phyloP scores from a whole-genome alignment of 352 stramenopile species.

The Globisporangium cylindrosporum region DNA sequence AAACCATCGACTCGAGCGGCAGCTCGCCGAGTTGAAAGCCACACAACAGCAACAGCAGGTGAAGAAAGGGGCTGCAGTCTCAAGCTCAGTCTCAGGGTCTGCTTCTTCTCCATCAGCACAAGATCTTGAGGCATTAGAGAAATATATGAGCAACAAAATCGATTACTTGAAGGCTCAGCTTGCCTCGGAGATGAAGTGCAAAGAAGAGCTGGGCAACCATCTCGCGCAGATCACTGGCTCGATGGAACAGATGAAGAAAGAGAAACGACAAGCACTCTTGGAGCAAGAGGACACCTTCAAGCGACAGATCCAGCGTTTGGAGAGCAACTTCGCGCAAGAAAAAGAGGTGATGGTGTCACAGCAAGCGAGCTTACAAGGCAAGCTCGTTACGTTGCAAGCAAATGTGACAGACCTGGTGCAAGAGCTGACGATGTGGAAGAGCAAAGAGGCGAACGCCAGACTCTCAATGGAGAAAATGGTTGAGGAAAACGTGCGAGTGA shows the following conservation, averaged over 20 bases:
- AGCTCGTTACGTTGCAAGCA: slow-evolving; percentile 61
- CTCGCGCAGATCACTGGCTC: slow-evolving; percentile 57
- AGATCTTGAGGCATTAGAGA: slow-evolving; percentile 56
- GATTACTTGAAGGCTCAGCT: slow-evolving; percentile 84
- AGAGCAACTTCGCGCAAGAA: slow-evolving; percentile 49
- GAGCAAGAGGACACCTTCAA: slow-evolving; percentile 67
- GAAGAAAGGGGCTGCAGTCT: slow-evolving; percentile 1
- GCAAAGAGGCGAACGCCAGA: slow-evolving; percentile 60
- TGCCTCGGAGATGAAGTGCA: slow-evolving; percentile 82
- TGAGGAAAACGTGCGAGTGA: slow-evolving; percentile 64
- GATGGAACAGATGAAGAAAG: slow-evolving; percentile 66
- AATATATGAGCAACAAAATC: slow-evolving; percentile 75
- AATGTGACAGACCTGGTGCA: slow-evolving; percentile 78
- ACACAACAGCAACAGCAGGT: slow-evolving; percentile 15
- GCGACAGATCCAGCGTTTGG: slow-evolving; percentile 43
- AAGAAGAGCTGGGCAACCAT: slow-evolving; percentile 74
- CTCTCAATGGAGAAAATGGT: slow-evolving; percentile 74
- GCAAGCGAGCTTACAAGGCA: slow-evolving; percentile 47
- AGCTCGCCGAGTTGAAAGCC: slow-evolving; percentile 41
- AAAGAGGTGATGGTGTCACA: slow-evolving; percentile 46
- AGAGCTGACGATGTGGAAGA: slow-evolving; percentile 63
- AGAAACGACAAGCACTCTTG: slow-evolving; percentile 43
- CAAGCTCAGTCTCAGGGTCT: slow-evolving; percentile 7
- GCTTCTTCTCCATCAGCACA: slow-evolving; percentile 6
- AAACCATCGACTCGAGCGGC: slow-evolving; percentile 53